Evolutionary conservation across 2,329 filamentous ascomycete species (phyloP).

Genomic region (Sclerotinia glacialis): DNA sequence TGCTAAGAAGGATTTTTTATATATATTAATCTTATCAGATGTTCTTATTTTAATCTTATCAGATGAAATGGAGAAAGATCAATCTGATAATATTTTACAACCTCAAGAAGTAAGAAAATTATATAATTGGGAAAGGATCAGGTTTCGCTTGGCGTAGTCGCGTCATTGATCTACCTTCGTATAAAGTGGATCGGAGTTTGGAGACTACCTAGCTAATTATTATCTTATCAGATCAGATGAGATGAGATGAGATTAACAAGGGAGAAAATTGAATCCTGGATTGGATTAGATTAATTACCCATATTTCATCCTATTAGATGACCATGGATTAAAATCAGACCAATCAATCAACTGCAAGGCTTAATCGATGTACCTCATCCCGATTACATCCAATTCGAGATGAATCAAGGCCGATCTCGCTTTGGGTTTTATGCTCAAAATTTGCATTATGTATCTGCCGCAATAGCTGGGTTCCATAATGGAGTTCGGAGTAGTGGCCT

Average conservation of each 20-base stretch:
- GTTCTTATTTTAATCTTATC: constrained; percentile 13
- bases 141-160: not conserved
- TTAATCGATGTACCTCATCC: not conserved
- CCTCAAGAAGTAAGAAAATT: too few species aligned
- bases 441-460: not conserved
- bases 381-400: not conserved
- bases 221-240: constrained; percentile 24
- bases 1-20: too few species aligned
- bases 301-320: not conserved
- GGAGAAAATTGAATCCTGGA: constrained; percentile 12
- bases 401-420: not conserved
- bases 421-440: constrained; percentile 12
- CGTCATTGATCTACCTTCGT: constrained; percentile 2
- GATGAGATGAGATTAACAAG: constrained; percentile 21
- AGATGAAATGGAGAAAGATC: constrained; percentile 14
- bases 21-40: constrained; percentile 18
- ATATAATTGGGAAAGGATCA: not conserved
- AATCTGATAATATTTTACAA: not conserved
- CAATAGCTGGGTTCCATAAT: not conserved
- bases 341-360: not conserved
- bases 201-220: not conserved
- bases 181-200: not conserved
- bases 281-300: too few species aligned
- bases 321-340: not conserved
- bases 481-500: constrained; percentile 5